Conservation (phyloP, 2,329 filamentous ascomycete genomes). For the Aureobasidium sp. region DNA sequence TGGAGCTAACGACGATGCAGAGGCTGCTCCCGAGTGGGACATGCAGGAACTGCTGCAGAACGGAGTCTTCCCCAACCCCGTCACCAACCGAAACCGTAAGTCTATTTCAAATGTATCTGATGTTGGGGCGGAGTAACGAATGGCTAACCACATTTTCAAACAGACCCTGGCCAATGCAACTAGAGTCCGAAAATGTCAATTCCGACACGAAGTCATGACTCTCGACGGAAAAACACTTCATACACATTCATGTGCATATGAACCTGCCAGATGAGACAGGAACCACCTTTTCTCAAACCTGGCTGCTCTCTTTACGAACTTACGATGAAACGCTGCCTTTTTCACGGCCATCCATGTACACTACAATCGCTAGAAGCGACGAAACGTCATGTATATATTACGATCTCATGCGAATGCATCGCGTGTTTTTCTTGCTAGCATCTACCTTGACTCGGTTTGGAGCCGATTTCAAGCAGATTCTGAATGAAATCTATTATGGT, state of each 20-base stretch:
- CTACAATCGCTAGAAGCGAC: not conserved
- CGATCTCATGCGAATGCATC: not conserved
- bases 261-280: not conserved
- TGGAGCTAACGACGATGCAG: conserved; percentile 18
- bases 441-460: not conserved
- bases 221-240: not conserved
- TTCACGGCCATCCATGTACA: not conserved
- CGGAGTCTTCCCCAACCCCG: conserved; percentile 29
- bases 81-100: conserved; percentile 22
- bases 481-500: not conserved
- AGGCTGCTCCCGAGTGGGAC: conserved; percentile 44
- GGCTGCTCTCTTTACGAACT: not conserved
- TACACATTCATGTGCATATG: not conserved
- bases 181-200: not conserved
- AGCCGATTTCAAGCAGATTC: not conserved
- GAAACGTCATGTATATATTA: not conserved
- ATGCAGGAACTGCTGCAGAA: conserved; percentile 38
- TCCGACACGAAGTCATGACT: not conserved
- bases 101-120: not conserved
- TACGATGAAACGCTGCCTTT: not conserved
- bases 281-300: not conserved
- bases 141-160: not conserved
- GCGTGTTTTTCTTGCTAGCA: not conserved
- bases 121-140: not conserved
- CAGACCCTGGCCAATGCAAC: conserved; percentile 16